Base-by-base conservation (phyloP, 2,329 filamentous ascomycete species). In the Elsinoe fawcettii region DNA sequence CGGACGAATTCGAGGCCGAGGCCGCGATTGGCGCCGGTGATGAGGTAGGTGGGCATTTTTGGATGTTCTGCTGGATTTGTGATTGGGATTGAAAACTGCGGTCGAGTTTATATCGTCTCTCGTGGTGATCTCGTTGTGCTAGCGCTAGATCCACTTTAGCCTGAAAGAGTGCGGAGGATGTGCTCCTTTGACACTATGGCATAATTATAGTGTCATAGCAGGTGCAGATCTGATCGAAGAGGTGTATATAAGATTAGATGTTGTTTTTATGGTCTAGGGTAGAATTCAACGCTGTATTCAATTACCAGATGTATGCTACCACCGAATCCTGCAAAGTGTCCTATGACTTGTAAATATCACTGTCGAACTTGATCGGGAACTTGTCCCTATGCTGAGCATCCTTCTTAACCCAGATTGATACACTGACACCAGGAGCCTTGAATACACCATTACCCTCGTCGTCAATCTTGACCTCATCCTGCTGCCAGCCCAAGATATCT, bases 391-490 rank as follows among this genome's bases (percentile, higher is more conserved):
- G 80, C 53, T 78, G 71, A 0, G 82, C 83, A 59, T 75, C 73
- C 49, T 72, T 74, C 61, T 80, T 78, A 0, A 83, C 81, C 81
- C 82, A 87, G 12, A 87, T 77, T 43, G 79, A 76, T 2, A 86
- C 75, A 65, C 80, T 83, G 27, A 75, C 73, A 5, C 73, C 74
- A 7, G 72, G 71, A 46, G 80, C 81, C 1, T 74, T 74, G 63
- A 87, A 87, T 12, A 72, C 58, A 0, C 80, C 84, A 66, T 75
- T 85, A 0, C 84, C 84, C 39, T 80, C 74, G 0, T 73, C 68
- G 59, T 81, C 82, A 62, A 87, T 84, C 12, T 70, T 70, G 0
- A 87, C 79, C 61, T 80, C 75, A 0, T 75, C 76, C 55, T 78
- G 64, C 59, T 76, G 75, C 76, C 77, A 83, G 2, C 75, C 77